A percentile compares a stretch with the other conserved stretches of the same genome.
Conservation (phyloP, 192 early-diverging fungal genomes). For the Obelidium mucronatum region DNA sequence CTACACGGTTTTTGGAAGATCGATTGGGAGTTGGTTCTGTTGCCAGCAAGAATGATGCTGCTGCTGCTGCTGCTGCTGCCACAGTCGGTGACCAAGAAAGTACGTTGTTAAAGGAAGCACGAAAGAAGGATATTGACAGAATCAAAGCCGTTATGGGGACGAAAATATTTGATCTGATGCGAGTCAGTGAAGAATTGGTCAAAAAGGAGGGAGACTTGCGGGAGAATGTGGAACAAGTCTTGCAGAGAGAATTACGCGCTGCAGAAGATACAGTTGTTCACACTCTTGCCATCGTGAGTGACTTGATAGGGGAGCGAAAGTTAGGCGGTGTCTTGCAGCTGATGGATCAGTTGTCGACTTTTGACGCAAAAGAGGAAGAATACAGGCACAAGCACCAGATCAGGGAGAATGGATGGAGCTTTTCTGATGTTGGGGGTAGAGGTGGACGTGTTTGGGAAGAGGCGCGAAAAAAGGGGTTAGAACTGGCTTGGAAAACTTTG, state of each 20-base stretch:
- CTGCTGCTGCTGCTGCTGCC: neutral
- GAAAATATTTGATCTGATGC: conserved; percentile 28
- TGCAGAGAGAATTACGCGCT: neutral
- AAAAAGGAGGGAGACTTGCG: conserved; percentile 15
- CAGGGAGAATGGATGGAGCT: neutral
- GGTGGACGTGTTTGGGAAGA: conserved; percentile 2
- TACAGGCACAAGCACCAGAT: neutral
- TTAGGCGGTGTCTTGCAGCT: neutral
- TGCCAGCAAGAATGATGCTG: neutral
- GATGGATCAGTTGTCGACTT: neutral
- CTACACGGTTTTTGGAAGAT: conserved; percentile 21
- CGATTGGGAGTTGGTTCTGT: neutral
- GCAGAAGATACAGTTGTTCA: conserved; percentile 5
- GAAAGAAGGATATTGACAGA: neutral
- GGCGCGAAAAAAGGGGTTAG: conserved; percentile 4
- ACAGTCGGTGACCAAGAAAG: neutral
- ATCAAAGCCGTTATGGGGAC: conserved; percentile 24
- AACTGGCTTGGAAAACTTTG: conserved; percentile 1
- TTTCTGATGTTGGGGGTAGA: neutral
- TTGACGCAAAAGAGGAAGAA: neutral
- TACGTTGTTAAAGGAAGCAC: no score
- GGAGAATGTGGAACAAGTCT: neutral
- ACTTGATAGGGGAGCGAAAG: neutral
- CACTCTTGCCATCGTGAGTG: neutral
- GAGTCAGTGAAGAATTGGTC: conserved; percentile 22